Evolutionary conservation across 257 asterid genomes (phyloP).

Genomic region (Solanum megistacrolobum): DNA sequence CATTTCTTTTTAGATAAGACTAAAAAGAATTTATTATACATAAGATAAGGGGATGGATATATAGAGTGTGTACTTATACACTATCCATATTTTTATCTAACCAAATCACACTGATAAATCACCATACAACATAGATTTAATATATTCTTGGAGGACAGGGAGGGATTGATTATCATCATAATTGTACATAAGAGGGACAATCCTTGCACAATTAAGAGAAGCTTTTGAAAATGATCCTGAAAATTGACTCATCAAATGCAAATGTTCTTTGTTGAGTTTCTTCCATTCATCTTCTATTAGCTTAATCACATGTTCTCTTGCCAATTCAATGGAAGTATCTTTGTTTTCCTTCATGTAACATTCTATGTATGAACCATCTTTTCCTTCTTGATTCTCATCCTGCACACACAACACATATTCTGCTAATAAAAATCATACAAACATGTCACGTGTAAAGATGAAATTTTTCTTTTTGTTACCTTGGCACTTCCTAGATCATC

Average conservation of each 20-base stretch:
- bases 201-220: not conserved
- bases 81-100: not conserved
- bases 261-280: too few relatives aligned
- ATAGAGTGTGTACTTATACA: not conserved
- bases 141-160: not conserved
- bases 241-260: fast-evolving
- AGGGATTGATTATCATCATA: not conserved
- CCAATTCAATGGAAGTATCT: too few relatives aligned
- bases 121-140: not conserved
- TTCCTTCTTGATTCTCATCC: too few relatives aligned
- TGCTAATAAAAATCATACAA: not conserved
- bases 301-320: too few relatives aligned
- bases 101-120: not conserved
- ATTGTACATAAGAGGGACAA: not conserved
- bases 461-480: constrained; percentile 1
- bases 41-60: too few relatives aligned
- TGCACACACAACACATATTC: not conserved
- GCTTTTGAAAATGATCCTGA: not conserved
- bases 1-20: too few relatives aligned
- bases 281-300: too few relatives aligned
- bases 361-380: too few relatives aligned
- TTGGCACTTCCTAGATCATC: constrained; percentile 38
- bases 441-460: too few relatives aligned
- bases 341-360: too few relatives aligned
- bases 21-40: too few relatives aligned